Evolutionary conservation across 2,329 filamentous ascomycete species (phyloP).

Genomic region (Botryotinia convoluta): DNA sequence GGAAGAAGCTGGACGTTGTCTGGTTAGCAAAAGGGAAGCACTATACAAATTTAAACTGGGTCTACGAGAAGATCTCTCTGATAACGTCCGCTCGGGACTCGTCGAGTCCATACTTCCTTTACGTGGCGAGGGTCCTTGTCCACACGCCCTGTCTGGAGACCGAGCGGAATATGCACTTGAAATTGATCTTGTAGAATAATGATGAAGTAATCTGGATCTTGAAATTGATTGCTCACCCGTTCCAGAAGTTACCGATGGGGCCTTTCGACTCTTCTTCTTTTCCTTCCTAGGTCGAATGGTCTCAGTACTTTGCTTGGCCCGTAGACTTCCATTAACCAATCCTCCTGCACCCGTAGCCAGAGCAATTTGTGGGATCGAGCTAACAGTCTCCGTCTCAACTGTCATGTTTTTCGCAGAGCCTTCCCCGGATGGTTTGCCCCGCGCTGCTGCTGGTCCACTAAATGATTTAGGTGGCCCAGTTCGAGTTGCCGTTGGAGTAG

Average conservation of each 20-base stretch:
- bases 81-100: conserved; percentile 33
- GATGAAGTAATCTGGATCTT: conserved; percentile 43
- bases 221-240: conserved; percentile 60
- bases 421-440: conserved; percentile 65
- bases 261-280: conserved; percentile 76
- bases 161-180: conserved; percentile 25
- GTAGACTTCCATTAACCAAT: conserved; percentile 65
- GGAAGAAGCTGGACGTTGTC: conserved; percentile 65
- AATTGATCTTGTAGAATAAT: conserved; percentile 34
- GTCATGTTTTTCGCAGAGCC: conserved; percentile 89
- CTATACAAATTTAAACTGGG: conserved; percentile 41
- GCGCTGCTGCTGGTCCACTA: conserved; percentile 55
- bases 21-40: conserved; percentile 48
- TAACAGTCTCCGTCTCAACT: conserved; percentile 94
- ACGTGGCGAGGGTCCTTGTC: conserved; percentile 34
- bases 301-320: conserved; percentile 87
- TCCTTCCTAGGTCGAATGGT: conserved; percentile 94
- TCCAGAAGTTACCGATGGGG: conserved; percentile 66
- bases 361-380: conserved; percentile 80
- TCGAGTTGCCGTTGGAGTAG: conserved; percentile 48
- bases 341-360: conserved; percentile 67
- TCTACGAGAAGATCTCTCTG: conserved; percentile 39
- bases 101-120: conserved; percentile 28
- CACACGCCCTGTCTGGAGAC: conserved; percentile 28
- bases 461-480: conserved; percentile 62